Percentiles rank a stretch among this genome's conserved stretches.
Evolutionary conservation across 2,329 filamentous ascomycete species (phyloP).

Genomic region (Fusarium udum): DNA sequence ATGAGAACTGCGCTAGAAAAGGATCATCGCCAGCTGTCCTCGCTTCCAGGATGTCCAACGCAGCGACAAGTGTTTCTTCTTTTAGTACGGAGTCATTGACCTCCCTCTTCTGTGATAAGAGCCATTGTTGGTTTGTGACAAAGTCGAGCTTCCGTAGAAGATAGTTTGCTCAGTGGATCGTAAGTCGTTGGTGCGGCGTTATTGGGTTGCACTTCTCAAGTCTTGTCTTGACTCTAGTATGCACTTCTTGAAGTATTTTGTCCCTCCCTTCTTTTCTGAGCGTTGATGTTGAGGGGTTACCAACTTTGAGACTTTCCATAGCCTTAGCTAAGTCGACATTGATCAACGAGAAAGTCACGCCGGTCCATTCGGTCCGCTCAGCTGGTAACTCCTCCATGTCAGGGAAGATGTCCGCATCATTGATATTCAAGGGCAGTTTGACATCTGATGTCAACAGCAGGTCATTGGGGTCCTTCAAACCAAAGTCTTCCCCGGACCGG

Average conservation of each 20-base stretch:
- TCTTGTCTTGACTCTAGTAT: not conserved
- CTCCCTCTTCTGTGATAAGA: not conserved
- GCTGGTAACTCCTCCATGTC: not conserved
- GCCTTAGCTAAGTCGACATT: not conserved
- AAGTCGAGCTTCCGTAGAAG: not conserved
- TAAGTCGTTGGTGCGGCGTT: not conserved
- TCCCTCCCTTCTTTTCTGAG: not conserved
- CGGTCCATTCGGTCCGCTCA: not conserved
- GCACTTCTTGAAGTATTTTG: not conserved
- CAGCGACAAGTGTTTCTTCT: not conserved
- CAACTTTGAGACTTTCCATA: not conserved
- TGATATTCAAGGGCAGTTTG: not conserved
- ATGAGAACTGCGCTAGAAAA: not conserved
- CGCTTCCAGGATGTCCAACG: not conserved
- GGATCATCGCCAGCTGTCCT: not conserved
- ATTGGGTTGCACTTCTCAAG: not conserved
- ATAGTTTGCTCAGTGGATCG: not conserved
- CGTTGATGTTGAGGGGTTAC: accelerated
- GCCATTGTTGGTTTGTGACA: not conserved
- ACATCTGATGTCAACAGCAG: not conserved
- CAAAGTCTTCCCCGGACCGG: slow-evolving; percentile 2
- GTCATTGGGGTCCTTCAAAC: not conserved
- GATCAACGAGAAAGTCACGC: not conserved
- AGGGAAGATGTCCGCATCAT: not conserved
- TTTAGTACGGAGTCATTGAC: not conserved